Evolutionary conservation across 2,329 filamentous ascomycete genomes (phyloP).

Genomic region (Didymella sp.): DNA sequence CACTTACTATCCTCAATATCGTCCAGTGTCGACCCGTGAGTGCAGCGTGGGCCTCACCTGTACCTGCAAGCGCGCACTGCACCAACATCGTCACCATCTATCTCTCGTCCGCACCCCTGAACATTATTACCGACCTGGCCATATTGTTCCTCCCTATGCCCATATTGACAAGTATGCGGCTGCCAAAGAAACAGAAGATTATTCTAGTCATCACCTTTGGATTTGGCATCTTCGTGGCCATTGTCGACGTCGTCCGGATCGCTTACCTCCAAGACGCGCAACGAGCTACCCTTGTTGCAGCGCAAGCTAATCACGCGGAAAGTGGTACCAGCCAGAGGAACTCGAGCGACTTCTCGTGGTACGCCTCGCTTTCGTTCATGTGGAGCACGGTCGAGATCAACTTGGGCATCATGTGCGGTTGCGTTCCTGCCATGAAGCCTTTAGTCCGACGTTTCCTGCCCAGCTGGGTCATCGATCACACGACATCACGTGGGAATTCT

Average conservation of each 20-base stretch:
- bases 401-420: constrained; percentile 86
- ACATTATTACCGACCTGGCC: constrained; percentile 88
- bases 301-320: constrained; percentile 36
- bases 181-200: constrained; percentile 85
- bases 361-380: constrained; percentile 85
- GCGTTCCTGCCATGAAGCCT: constrained; percentile 90
- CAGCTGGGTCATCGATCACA: constrained; percentile 61
- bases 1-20: constrained; percentile 84
- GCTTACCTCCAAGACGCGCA: constrained; percentile 84
- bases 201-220: constrained; percentile 87
- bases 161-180: constrained; percentile 76
- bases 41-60: constrained; percentile 68
- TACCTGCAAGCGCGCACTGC: constrained; percentile 59
- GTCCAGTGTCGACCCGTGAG: constrained; percentile 81
- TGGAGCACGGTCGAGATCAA: constrained; percentile 95
- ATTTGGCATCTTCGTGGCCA: constrained; percentile 83
- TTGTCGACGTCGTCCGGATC: constrained; percentile 88
- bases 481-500: constrained; percentile 37
- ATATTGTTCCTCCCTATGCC: constrained; percentile 89
- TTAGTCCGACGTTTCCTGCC: constrained; percentile 71
- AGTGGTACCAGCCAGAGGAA: constrained; percentile 47
- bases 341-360: constrained; percentile 66
- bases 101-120: constrained; percentile 81
- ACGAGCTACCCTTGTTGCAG: constrained; percentile 54
- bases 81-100: constrained; percentile 69